Evolutionary conservation across 306 rosid species (phyloP).

Genomic region (Adenanthera pavonina): DNA sequence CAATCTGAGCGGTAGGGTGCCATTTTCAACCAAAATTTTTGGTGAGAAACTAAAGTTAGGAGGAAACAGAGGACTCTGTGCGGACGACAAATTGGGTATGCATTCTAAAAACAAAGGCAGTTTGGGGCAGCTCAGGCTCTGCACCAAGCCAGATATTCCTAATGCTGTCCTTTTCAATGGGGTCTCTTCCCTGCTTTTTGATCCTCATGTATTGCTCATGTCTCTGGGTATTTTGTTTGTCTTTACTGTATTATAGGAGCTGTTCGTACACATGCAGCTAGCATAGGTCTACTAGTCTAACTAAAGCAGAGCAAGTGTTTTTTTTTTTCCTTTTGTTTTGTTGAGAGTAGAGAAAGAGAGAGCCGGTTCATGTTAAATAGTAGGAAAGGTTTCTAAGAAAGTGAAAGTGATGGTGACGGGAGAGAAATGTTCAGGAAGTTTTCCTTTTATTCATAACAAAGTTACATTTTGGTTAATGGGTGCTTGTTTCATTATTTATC

Average conservation of each 20-base stretch:
- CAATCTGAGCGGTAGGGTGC: conserved; percentile 67
- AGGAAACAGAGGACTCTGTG: conserved; percentile 74
- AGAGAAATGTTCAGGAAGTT: neutral
- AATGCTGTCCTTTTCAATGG: conserved; percentile 50
- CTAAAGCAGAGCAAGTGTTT: conserved; percentile 16
- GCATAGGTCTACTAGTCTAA: conserved; percentile 22
- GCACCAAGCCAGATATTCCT: conserved; percentile 48
- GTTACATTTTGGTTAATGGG: neutral
- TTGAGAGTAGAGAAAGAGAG: conserved; percentile 22
- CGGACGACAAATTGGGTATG: conserved; percentile 40
- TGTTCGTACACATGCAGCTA: neutral
- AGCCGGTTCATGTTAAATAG: conserved; percentile 16
- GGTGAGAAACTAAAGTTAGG: conserved; percentile 58
- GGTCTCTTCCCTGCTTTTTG: conserved; percentile 47
- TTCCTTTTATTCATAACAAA: conserved; percentile 18
- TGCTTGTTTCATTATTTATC: neutral
- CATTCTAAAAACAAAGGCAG: conserved; percentile 15
- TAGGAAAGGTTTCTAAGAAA: conserved; percentile 24
- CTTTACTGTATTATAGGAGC: conserved; percentile 38
- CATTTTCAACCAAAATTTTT: conserved; percentile 39
- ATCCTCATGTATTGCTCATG: conserved; percentile 36
- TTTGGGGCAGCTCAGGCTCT: conserved; percentile 49
- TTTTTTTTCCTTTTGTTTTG: neutral
- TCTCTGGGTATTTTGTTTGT: conserved; percentile 38
- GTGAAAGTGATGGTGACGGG: conserved; percentile 30